Base-by-base conservation (phyloP, 192 early-diverging fungal species). In the Backusella mclennaniae region DNA sequence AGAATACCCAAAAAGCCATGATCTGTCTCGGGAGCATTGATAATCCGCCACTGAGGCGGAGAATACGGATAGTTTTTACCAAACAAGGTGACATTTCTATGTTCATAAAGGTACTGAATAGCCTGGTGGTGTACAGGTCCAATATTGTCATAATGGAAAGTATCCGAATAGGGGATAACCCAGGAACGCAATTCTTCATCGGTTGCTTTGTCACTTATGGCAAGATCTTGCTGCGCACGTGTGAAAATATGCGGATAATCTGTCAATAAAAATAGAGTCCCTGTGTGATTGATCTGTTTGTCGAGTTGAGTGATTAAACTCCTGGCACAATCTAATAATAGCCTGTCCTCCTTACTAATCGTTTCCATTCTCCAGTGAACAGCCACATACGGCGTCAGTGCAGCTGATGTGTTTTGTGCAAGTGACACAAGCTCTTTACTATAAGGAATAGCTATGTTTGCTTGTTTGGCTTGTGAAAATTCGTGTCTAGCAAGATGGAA, bases 321-420 rank as follows among this genome's bases (percentile, higher is more conserved):
- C n/a, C 70, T 29, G 35, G 82, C 76, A 38, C 82, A 83, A 17
- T 44, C 35, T 15, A 77, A 67, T 23, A 83, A 59, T 21, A 77
- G 70, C 0, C n/a, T 12, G 4, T 66, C 42, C 35, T 73, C 23
- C n/a, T 75, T 75, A 21, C 67, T 33, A 6, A 71, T 67, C 2
- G 66, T 33, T 36, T 83, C 82, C 29, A 73, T 80, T 59, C 82
- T 63, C 82, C 82, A 83, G 59, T 83, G 82, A n/a, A 83, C 79
- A 52, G 75, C 82, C 15, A 76, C 44, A 46, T 77, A 83, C 17
- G 75, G 75, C 6, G 46, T 14, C 38, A 80, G 66, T 3, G 39
- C 33, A 41, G 36, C 26, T 4, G 75, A 69, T 42, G 76, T 73
- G 4, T n/a, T 36, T 36, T 68, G 53, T 0, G 79, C 74, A n/a